These are phyloP conservation scores for Bryoerythrophyllum caledonicum DNA, from an alignment of 225 moss, liverwort and hornwort species.

Conservation along the genomic window DNA sequence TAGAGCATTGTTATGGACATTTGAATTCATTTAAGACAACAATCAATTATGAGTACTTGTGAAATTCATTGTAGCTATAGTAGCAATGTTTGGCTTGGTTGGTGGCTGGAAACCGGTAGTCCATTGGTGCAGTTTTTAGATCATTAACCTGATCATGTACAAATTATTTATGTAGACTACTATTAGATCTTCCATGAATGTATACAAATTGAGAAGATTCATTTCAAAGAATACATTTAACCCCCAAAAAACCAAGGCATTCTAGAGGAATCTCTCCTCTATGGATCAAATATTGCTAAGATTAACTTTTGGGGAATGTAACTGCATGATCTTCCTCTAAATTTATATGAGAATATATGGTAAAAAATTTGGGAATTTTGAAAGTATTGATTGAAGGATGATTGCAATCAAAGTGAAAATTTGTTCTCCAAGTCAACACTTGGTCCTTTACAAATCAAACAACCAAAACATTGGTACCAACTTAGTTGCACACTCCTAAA, in stretches of 20 bases:
- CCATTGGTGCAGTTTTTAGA: conserved; percentile 87
- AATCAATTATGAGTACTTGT: conserved; percentile 43
- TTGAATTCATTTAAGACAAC: not conserved
- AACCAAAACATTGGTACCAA: not conserved
- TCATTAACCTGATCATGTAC: conserved; percentile 47
- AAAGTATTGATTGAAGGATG: too few relatives aligned
- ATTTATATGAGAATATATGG: too few relatives aligned
- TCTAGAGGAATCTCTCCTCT: too few relatives aligned
- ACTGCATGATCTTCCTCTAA: too few relatives aligned
- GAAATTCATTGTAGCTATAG: conserved; percentile 78
- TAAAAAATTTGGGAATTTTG: too few relatives aligned
- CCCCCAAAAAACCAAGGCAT: too few relatives aligned
- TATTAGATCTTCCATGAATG: accelerated
- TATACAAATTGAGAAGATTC: not conserved
- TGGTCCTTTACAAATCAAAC: too few relatives aligned
- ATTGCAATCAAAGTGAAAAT: too few relatives aligned
- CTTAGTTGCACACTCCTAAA: too few relatives aligned
- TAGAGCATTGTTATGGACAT: not conserved
- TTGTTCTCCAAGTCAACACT: too few relatives aligned
- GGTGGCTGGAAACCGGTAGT: conserved; percentile 81
- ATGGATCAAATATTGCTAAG: too few relatives aligned
- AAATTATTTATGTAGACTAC: not conserved
- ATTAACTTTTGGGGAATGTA: too few relatives aligned
- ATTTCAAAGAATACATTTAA: not conserved
- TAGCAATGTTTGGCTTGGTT: conserved; percentile 92